These are phyloP conservation scores for Prunus kanzakura DNA, from an alignment of 306 rosid genomes.

Conservation along the genomic window DNA sequence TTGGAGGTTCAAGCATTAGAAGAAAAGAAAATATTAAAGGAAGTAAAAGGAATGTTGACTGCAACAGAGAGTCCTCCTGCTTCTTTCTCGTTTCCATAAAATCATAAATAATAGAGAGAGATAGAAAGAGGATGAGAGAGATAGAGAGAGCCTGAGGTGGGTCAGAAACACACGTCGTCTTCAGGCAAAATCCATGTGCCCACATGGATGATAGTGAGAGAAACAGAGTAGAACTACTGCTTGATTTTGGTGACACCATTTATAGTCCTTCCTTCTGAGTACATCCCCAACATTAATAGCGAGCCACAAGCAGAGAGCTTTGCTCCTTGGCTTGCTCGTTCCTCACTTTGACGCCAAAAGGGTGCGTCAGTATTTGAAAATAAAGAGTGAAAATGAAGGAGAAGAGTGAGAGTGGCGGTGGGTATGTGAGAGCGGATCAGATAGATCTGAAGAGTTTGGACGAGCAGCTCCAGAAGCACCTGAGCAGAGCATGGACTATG, in stretches of 20 bases:
- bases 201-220: slow-evolving; percentile 64
- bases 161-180: slow-evolving; percentile 83
- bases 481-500: slow-evolving; percentile 85
- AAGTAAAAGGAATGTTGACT: slow-evolving; percentile 37
- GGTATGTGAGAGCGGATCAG: slow-evolving; percentile 97
- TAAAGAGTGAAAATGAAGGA: slow-evolving; percentile 47
- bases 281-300: not conserved
- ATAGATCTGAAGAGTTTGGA: slow-evolving; percentile 99
- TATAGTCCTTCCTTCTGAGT: slow-evolving; percentile 18
- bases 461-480: slow-evolving; percentile 95
- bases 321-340: not conserved
- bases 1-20: not conserved
- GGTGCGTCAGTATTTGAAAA: not conserved
- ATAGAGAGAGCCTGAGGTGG: slow-evolving; percentile 27
- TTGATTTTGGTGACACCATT: slow-evolving; percentile 28
- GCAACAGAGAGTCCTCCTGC: slow-evolving; percentile 32
- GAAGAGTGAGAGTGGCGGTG: slow-evolving; percentile 79
- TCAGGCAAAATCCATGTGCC: slow-evolving; percentile 97
- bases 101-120: too few species aligned
- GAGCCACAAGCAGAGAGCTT: not conserved
- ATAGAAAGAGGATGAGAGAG: slow-evolving; percentile 3
- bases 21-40: not conserved
- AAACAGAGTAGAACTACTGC: slow-evolving; percentile 12
- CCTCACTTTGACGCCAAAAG: not conserved
- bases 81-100: too few species aligned